A percentile compares a stretch with the other conserved stretches of the same genome.
Conservation (phyloP, 805 yeast species). For the Hemisphaericaspora nanyangensis region DNA sequence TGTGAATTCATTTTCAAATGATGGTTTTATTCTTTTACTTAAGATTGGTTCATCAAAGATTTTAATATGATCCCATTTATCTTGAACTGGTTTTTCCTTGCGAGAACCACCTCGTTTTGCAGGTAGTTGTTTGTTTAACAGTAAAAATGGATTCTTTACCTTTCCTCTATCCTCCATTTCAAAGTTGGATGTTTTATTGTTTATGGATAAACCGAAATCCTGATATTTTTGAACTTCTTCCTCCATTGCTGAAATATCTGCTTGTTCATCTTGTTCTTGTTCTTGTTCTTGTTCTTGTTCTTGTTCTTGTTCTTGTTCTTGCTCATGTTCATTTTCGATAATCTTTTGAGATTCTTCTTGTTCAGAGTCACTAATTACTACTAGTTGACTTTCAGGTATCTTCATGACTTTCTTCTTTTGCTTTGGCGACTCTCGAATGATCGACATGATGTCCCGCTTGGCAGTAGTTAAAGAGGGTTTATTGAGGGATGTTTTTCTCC, state of each 20-base stretch:
- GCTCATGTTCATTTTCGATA: background rate
- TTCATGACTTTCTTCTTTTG: background rate
- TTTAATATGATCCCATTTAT: slow-evolving; percentile 1
- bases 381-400: slow-evolving; percentile 1
- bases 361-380: background rate
- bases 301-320: background rate
- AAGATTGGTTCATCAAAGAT: slow-evolving; percentile 32
- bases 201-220: background rate
- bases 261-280: slow-evolving; percentile 1
- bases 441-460: slow-evolving; percentile 1
- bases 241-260: slow-evolving; percentile 12
- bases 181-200: background rate
- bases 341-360: slow-evolving; percentile 1
- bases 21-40: slow-evolving; percentile 20
- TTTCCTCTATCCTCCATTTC: background rate
- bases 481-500: background rate
- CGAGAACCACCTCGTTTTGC: background rate
- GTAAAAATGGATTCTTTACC: background rate
- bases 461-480: background rate
- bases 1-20: slow-evolving; percentile 13
- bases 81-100: background rate
- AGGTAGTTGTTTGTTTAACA: background rate
- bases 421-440: slow-evolving; percentile 5
- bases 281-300: background rate
- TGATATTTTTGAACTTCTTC: slow-evolving; percentile 17